Evolutionary conservation across 176 grass and related monocot genomes (phyloP), one percentile per base, ranked within the genome.

Genomic region (Bolboschoenus planiculmis): DNA sequence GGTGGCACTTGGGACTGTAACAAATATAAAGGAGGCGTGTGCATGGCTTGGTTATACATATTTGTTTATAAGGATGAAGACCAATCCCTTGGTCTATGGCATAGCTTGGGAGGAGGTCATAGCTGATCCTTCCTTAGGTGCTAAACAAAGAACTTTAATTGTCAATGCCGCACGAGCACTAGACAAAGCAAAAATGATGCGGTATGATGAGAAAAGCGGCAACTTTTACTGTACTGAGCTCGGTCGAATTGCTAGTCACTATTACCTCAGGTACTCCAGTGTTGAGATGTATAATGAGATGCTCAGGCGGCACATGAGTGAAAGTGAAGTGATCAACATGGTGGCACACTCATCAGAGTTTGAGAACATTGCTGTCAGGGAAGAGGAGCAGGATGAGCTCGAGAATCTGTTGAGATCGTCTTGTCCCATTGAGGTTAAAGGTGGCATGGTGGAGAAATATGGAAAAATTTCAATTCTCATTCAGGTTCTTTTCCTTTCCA

Each of bases 151-250:
- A 68, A 75, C 90, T 83, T 90, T 97, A 81, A 94, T 97, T 85
- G 86, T 87, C 59, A 92, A 94, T 82, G 95, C 92, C 81, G 95
- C 95, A 82, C 90, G 95, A 84, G 58, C 92, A 5, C 88, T 97
- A 78, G 95, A 97, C 85, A 94, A 94, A 83, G 95, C 92, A 68
- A 97, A 97, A 87, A 97, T 97, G 95, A 94, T 97, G 95, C 87
- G 95, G 18, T 97, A 91, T 47, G 95, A 97, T 73, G 95, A 97
- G 81, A 97, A 97, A 74, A 97, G 95, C 27, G 90, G 95, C 58
- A 97, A 97, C 79, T 97, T 97, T 77, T 97, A 97, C 89, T 97
- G 95, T 86, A 97, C 95, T n/a, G 95, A 97, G 83, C 95, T 97
- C 81, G 95, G 95, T 65, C 88, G 92, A 56, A 97, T 94, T 79